Percentiles rank a stretch among this genome's conserved stretches.
Conservation (phyloP, 2,329 filamentous ascomycete species). For the Knufia petricola region DNA sequence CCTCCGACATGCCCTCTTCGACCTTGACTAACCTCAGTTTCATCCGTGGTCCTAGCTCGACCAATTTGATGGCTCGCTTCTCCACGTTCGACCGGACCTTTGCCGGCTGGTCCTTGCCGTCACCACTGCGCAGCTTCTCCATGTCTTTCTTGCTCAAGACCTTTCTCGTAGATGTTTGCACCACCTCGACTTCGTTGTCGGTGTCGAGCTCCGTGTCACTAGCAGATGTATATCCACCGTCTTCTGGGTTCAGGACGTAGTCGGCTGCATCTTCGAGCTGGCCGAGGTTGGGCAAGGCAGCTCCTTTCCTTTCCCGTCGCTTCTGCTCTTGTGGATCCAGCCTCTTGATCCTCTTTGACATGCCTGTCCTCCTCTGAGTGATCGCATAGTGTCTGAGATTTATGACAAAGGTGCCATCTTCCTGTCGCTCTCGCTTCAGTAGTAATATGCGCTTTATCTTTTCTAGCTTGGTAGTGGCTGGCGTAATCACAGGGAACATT, state of each 20-base stretch:
- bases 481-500: conserved; percentile 90
- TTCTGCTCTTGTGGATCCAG: conserved; percentile 80
- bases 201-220: conserved; percentile 90
- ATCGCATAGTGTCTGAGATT: conserved; percentile 93
- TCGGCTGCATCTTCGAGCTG: conserved; percentile 89
- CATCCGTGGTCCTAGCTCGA: conserved; percentile 87
- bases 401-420: conserved; percentile 64
- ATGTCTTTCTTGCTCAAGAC: conserved; percentile 43
- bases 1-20: conserved; percentile 82
- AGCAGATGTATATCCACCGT: conserved; percentile 81
- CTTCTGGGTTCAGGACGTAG: conserved; percentile 72
- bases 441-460: conserved; percentile 89
- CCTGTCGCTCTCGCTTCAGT: conserved; percentile 64
- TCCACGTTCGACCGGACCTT: conserved; percentile 48
- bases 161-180: conserved; percentile 46
- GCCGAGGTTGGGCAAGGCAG: conserved; percentile 72
- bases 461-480: conserved; percentile 76
- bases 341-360: conserved; percentile 73
- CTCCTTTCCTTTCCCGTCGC: conserved; percentile 55
- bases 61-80: conserved; percentile 78
- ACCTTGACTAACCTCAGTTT: conserved; percentile 85
- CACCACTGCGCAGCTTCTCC: conserved; percentile 35
- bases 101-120: conserved; percentile 28
- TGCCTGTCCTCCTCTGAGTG: conserved; percentile 72
- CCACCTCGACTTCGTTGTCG: conserved; percentile 86